phyloP scores from a whole-genome alignment of 2,329 filamentous ascomycete species.

The Epichloe sp. region DNA sequence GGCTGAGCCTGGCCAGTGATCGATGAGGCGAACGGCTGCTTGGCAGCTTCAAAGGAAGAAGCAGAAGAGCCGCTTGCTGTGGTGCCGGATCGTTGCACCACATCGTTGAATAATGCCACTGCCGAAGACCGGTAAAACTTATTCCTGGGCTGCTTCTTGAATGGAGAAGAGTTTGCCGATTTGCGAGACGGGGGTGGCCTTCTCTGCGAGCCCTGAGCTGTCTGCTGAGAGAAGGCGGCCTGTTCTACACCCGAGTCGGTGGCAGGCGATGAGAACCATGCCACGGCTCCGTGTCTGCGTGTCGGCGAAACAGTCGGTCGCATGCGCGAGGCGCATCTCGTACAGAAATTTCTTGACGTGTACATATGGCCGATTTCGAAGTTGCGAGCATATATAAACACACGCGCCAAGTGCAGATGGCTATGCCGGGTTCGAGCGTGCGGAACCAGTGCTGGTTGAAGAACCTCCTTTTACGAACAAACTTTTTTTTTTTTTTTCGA shows the following conservation, averaged over 20 bases:
- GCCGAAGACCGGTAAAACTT: conserved; percentile 12
- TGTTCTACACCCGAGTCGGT: conserved; percentile 1
- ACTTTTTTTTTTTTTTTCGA: not conserved
- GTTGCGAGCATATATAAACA: not conserved
- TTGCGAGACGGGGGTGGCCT: not conserved
- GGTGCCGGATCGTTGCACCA: conserved; percentile 13
- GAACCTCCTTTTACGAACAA: not conserved
- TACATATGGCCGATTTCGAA: conserved; percentile 17
- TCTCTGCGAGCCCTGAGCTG: not conserved
- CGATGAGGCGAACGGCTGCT: not conserved
- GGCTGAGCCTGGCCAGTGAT: not conserved
- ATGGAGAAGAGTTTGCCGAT: not conserved
- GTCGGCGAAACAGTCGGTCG: conserved; percentile 7
- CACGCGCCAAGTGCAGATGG: not conserved
- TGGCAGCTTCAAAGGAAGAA: not conserved
- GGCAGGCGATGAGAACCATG: conserved; percentile 14
- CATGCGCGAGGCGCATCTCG: conserved; percentile 20
- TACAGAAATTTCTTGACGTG: conserved; percentile 21
- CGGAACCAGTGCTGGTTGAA: not conserved
- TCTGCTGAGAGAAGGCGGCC: not conserved
- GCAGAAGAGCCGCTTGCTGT: not conserved
- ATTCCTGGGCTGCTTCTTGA: not conserved
- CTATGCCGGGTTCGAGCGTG: not conserved
- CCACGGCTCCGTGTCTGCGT: not conserved
- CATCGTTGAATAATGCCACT: conserved; percentile 23